Evolutionary conservation across 179 eudicot genomes (phyloP).

Genomic region (Silene noctiflora): DNA sequence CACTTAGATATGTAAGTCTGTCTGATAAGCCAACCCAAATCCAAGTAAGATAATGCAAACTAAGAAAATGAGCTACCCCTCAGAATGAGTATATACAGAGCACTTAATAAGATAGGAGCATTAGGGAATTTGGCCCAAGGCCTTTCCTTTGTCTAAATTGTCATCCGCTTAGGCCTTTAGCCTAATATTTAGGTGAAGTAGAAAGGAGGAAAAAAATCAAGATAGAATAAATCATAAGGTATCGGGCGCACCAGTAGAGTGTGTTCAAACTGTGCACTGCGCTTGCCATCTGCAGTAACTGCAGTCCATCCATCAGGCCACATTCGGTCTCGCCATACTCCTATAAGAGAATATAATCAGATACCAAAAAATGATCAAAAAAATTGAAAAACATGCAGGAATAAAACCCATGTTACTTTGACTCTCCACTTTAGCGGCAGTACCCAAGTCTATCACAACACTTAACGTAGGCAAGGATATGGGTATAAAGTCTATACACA

Average conservation of each 20-base stretch:
- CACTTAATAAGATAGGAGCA: not conserved
- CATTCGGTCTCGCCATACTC: conserved; percentile 97
- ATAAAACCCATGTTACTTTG: not conserved
- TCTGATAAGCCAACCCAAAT: not conserved
- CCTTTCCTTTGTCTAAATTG: not conserved
- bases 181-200: not conserved
- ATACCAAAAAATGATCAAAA: not conserved
- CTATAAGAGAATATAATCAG: conserved; percentile 30
- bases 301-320: conserved; percentile 99
- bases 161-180: not conserved
- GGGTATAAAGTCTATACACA: too few relatives aligned
- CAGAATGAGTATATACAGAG: not conserved
- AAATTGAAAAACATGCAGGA: not conserved
- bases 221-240: not conserved
- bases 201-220: not conserved
- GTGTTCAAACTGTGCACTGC: conserved; percentile 98
- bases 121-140: not conserved
- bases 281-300: conserved; percentile 95
- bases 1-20: too few relatives aligned
- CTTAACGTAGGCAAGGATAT: too few relatives aligned
- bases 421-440: too few relatives aligned
- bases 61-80: not conserved
- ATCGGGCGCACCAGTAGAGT: conserved; percentile 65
- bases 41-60: not conserved
- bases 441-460: too few relatives aligned